These are phyloP conservation scores for Xylariaceae sp. DNA, from an alignment of 2,329 filamentous ascomycete species.

Conservation along the genomic window DNA sequence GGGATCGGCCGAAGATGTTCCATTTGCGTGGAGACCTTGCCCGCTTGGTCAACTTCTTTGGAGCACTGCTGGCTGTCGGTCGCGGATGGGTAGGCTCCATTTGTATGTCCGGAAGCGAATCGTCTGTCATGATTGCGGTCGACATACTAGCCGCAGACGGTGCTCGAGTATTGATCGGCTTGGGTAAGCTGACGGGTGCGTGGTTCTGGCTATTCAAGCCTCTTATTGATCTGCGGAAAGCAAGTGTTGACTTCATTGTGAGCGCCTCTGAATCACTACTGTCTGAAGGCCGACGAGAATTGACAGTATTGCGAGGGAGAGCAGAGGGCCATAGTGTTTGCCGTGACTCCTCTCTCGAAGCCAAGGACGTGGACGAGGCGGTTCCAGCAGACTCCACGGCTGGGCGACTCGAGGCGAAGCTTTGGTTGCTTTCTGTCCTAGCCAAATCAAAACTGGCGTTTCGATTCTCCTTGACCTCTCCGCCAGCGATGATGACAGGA, in stretches of 20 bases:
- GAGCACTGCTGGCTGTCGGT: constrained; percentile 20
- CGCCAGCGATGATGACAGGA: constrained; percentile 59
- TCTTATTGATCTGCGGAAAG: constrained; percentile 48
- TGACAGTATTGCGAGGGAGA: constrained; percentile 31
- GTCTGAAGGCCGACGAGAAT: constrained; percentile 42
- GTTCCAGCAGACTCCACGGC: constrained; percentile 37
- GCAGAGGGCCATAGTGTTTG: constrained; percentile 48
- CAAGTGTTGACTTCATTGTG: constrained; percentile 42
- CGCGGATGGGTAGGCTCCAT: constrained; percentile 27
- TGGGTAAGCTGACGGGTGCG: constrained; percentile 39
- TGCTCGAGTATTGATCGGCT: constrained; percentile 43
- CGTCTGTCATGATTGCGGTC: constrained; percentile 49
- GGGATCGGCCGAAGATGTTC: constrained; percentile 55
- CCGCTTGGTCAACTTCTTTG: constrained; percentile 51
- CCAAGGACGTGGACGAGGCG: constrained; percentile 32
- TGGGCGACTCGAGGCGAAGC: constrained; percentile 31
- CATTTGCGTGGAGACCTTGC: constrained; percentile 51
- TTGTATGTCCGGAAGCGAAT: constrained; percentile 39
- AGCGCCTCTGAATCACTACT: constrained; percentile 47
- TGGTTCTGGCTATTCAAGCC: constrained; percentile 38
- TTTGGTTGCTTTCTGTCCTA: constrained; percentile 44
- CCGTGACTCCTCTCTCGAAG: constrained; percentile 32
- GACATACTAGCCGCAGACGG: constrained; percentile 50
- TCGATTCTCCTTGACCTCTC: constrained; percentile 52
- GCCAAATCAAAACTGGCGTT: constrained; percentile 44